Conservation (phyloP, 2,329 filamentous ascomycete genomes). For the Pseudocercospora ulei region DNA sequence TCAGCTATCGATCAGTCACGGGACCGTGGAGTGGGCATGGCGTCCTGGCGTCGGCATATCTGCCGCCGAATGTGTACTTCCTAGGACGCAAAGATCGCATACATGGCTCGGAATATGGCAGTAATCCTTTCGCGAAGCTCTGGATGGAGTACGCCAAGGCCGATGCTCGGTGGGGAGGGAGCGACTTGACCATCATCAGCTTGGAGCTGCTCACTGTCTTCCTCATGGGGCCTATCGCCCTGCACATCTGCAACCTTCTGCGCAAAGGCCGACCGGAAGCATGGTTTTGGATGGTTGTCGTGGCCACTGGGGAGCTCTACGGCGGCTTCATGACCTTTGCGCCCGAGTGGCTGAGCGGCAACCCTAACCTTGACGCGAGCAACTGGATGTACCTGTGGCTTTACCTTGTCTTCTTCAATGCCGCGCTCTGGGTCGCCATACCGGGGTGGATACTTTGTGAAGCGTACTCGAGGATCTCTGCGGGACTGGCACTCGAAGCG, state of each 20-base stretch:
- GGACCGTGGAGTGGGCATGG: slow-evolving; percentile 3
- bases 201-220: slow-evolving; percentile 54
- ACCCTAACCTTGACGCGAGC: slow-evolving; percentile 48
- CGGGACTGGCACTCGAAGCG: slow-evolving; percentile 17
- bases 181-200: slow-evolving; percentile 50
- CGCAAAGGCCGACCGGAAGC: slow-evolving; percentile 34
- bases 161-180: slow-evolving; percentile 51
- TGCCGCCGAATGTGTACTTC: slow-evolving; percentile 45
- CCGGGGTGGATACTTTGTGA: slow-evolving; percentile 50
- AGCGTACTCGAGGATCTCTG: slow-evolving; percentile 38
- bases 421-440: slow-evolving; percentile 50
- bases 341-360: slow-evolving; percentile 55
- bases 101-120: slow-evolving; percentile 52
- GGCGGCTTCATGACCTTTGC: slow-evolving; percentile 57
- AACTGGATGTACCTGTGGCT: slow-evolving; percentile 56
- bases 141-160: slow-evolving; percentile 61
- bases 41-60: slow-evolving; percentile 34
- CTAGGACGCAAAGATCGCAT: slow-evolving; percentile 46
- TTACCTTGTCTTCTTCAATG: slow-evolving; percentile 56
- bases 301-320: slow-evolving; percentile 57
- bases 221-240: slow-evolving; percentile 49
- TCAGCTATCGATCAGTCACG: slow-evolving; percentile 47
- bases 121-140: slow-evolving; percentile 45
- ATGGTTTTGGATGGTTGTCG: slow-evolving; percentile 50
- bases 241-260: slow-evolving; percentile 47